Percentiles rank a stretch among this genome's conserved stretches.
phyloP scores from a whole-genome alignment of 352 stramenopile genomes.

The Phytophthora constricta region DNA sequence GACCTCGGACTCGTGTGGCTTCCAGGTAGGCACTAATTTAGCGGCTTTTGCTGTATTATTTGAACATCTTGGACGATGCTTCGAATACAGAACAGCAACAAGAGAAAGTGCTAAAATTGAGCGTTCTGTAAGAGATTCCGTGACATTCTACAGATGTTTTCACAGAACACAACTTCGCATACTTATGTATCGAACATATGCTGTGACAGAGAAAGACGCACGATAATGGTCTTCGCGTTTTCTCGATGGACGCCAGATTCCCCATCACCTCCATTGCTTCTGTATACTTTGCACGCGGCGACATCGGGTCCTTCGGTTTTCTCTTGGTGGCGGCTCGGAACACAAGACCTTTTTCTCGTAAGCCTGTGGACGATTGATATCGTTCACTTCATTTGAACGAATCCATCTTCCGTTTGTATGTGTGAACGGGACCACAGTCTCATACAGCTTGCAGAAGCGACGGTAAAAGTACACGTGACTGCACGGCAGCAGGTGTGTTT shows the following conservation, averaged over 20 bases:
- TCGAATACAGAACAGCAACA: too few relatives aligned
- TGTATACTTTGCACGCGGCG: not conserved
- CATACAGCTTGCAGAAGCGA: not conserved
- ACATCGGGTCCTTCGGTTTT: not conserved
- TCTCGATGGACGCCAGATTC: not conserved
- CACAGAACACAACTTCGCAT: too few relatives aligned
- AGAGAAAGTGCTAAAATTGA: too few relatives aligned
- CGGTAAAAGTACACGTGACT: not conserved
- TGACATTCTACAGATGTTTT: too few relatives aligned
- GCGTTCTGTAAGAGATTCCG: too few relatives aligned
- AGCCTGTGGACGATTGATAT: not conserved
- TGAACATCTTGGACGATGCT: too few relatives aligned
- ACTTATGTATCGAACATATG: too few relatives aligned
- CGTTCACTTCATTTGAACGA: not conserved
- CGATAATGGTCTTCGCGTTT: too few relatives aligned
- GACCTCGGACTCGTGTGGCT: too few relatives aligned
- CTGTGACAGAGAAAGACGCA: too few relatives aligned
- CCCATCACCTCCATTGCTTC: slow-evolving; percentile 3
- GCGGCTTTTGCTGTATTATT: too few relatives aligned
- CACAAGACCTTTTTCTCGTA: not conserved
- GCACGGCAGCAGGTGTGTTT: not conserved
- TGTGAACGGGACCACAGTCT: slow-evolving; percentile 2
- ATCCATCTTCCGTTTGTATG: not conserved
- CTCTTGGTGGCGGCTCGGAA: not conserved
- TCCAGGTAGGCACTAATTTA: too few relatives aligned